phyloP scores from a whole-genome alignment of 768 basidiomycete species.

The Gelatoporia subvermispora region DNA sequence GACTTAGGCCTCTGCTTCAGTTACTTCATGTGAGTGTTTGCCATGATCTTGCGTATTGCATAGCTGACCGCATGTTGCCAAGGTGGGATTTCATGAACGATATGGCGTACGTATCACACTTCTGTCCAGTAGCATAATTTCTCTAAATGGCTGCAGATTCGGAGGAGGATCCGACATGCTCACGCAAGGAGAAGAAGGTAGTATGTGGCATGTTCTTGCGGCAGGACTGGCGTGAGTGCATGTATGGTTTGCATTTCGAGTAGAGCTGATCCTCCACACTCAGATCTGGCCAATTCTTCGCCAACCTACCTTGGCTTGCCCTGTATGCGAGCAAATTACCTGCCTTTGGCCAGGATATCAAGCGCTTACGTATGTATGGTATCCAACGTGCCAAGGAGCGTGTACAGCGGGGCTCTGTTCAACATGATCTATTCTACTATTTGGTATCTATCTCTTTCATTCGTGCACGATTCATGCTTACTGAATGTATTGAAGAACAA shows the following conservation, averaged over 20 bases:
- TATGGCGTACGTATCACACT: not conserved
- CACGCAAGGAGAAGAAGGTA: not conserved
- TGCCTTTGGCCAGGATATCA: conserved; percentile 14
- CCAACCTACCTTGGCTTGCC: too few relatives aligned
- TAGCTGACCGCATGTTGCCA: conserved; percentile 33
- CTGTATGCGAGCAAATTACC: not conserved
- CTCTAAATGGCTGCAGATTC: too few relatives aligned
- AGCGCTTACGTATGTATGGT: conserved; percentile 13
- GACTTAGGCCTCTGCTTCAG: conserved; percentile 10
- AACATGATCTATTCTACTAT: conserved; percentile 38
- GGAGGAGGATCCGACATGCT: too few relatives aligned
- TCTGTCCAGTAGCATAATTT: too few relatives aligned
- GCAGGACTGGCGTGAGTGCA: conserved; percentile 29
- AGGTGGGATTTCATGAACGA: conserved; percentile 47
- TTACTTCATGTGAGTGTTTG: conserved; percentile 15
- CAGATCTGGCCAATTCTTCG: too few relatives aligned
- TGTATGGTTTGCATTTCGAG: too few relatives aligned
- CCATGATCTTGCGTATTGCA: conserved; percentile 31
- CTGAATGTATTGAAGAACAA: not conserved
- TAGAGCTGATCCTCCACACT: too few relatives aligned
- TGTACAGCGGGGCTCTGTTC: conserved; percentile 13
- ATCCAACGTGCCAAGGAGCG: conserved; percentile 15
- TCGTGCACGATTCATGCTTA: not conserved
- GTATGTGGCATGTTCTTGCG: conserved; percentile 27
- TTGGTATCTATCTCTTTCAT: conserved; percentile 26